These are phyloP conservation scores for Pyrenochaeta sp. DNA, from an alignment of 2,329 filamentous ascomycete genomes.

Conservation along the genomic window DNA sequence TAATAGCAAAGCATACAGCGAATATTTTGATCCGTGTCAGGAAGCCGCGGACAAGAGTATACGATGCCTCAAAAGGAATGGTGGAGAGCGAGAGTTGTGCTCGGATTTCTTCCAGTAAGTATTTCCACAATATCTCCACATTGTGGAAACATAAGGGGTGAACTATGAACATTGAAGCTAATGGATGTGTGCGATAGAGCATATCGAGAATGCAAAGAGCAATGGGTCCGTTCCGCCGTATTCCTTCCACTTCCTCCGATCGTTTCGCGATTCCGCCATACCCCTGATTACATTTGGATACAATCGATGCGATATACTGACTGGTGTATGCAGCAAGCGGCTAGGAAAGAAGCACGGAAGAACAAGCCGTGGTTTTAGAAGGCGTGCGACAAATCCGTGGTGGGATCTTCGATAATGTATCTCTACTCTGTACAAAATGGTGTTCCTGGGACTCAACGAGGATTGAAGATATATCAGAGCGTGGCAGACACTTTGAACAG, in stretches of 20 bases:
- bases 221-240: slow-evolving; percentile 75
- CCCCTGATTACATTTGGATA: too few species aligned
- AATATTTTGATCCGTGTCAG: slow-evolving; percentile 95
- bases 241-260: neutral
- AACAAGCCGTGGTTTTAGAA: slow-evolving; percentile 33
- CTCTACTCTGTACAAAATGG: slow-evolving; percentile 21
- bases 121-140: too few species aligned
- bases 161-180: neutral
- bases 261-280: too few species aligned
- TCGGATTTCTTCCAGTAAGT: slow-evolving; percentile 89
- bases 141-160: too few species aligned
- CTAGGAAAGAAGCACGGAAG: slow-evolving; percentile 30
- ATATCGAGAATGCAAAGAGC: slow-evolving; percentile 93
- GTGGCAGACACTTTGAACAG: too few species aligned
- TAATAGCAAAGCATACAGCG: slow-evolving; percentile 80
- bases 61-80: slow-evolving; percentile 86
- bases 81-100: slow-evolving; percentile 87
- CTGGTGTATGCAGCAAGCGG: slow-evolving; percentile 19
- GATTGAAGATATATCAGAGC: too few species aligned
- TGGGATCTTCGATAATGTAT: too few species aligned
- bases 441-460: slow-evolving; percentile 9
- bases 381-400: too few species aligned
- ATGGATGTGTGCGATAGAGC: slow-evolving; percentile 63
- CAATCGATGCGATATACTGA: too few species aligned
- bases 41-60: slow-evolving; percentile 87